Evolutionary conservation across 1,284 basidiomycete genomes (phyloP).

Genomic region (Vanrija sp.): DNA sequence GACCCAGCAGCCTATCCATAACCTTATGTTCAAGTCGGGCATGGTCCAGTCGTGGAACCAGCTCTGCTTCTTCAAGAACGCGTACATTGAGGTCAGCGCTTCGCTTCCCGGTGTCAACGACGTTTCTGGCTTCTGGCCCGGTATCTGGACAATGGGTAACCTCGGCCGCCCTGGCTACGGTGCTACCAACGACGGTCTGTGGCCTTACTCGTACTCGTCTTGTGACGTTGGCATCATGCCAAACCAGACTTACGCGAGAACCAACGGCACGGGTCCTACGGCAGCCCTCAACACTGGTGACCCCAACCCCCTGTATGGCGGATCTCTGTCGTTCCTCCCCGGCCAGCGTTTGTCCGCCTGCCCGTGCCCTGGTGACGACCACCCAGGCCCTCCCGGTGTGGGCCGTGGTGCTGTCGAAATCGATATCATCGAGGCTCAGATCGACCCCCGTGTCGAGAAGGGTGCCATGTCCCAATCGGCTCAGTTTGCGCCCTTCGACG

Average conservation of each 20-base stretch:
- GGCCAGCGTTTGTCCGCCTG: slow-evolving; percentile 55
- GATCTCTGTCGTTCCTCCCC: slow-evolving; percentile 47
- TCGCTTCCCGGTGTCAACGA: slow-evolving; percentile 38
- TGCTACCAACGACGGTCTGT: slow-evolving; percentile 73
- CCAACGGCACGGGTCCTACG: slow-evolving; percentile 45
- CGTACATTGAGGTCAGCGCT: slow-evolving; percentile 43
- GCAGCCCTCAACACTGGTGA: slow-evolving; percentile 43
- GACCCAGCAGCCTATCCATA: slow-evolving; percentile 62
- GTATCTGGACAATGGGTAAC: slow-evolving; percentile 53
- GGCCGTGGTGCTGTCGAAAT: slow-evolving; percentile 64
- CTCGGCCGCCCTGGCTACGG: slow-evolving; percentile 51
- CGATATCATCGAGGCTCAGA: slow-evolving; percentile 63
- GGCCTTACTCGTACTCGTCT: slow-evolving; percentile 51
- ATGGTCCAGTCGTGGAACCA: slow-evolving; percentile 56
- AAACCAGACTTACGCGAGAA: slow-evolving; percentile 33
- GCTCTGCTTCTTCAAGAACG: slow-evolving; percentile 47
- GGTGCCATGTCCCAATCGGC: slow-evolving; percentile 30
- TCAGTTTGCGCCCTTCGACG: slow-evolving; percentile 57
- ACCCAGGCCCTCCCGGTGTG: slow-evolving; percentile 59
- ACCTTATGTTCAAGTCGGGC: slow-evolving; percentile 64
- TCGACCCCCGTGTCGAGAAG: slow-evolving; percentile 12
- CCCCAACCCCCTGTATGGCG: slow-evolving; percentile 23
- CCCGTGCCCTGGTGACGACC: slow-evolving; percentile 56
- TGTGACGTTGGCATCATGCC: slow-evolving; percentile 37
- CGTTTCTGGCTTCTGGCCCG: slow-evolving; percentile 54